phyloP scores from a whole-genome alignment of 2,329 filamentous ascomycete species.

The Fusarium clavum region DNA sequence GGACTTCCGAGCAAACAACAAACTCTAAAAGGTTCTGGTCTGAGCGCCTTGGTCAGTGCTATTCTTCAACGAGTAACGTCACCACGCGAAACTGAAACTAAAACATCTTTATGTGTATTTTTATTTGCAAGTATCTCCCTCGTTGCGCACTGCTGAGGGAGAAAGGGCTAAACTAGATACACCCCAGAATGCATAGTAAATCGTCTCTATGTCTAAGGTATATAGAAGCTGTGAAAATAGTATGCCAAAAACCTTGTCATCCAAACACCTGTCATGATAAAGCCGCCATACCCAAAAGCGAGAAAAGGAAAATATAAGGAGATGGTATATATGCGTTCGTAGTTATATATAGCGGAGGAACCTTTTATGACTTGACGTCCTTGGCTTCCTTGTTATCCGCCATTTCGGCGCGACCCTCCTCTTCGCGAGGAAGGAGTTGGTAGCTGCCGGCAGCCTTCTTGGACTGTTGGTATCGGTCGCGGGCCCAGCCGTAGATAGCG shows the following conservation, averaged over 20 bases:
- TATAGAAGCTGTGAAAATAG: slow-evolving; percentile 24
- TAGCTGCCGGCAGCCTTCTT: slow-evolving; percentile 44
- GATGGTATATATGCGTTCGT: slow-evolving; percentile 15
- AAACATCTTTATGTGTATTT: slow-evolving; percentile 9
- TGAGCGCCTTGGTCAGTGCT: neutral
- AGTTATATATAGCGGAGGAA: slow-evolving; percentile 2
- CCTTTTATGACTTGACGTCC: slow-evolving; percentile 22
- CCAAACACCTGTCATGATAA: slow-evolving; percentile 35
- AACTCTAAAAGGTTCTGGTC: slow-evolving; percentile 10
- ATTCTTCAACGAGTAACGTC: neutral
- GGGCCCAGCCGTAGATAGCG: slow-evolving; percentile 44
- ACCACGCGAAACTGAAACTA: neutral
- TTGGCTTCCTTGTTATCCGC: slow-evolving; percentile 35
- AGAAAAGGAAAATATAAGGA: slow-evolving; percentile 20
- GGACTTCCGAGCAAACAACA: neutral
- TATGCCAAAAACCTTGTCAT: slow-evolving; percentile 23
- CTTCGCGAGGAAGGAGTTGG: slow-evolving; percentile 39
- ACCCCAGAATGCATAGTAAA: slow-evolving; percentile 34
- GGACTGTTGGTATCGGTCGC: slow-evolving; percentile 42
- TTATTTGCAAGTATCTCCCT: slow-evolving; percentile 16
- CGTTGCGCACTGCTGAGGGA: slow-evolving; percentile 34
- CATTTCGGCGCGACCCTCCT: slow-evolving; percentile 33
- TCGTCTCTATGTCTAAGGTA: slow-evolving; percentile 36
- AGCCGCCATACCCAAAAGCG: slow-evolving; percentile 28
- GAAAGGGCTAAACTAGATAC: slow-evolving; percentile 16